These are phyloP conservation scores for Trichophyton mentagrophytes DNA, from an alignment of 2,329 filamentous ascomycete species.

Conservation along the genomic window DNA sequence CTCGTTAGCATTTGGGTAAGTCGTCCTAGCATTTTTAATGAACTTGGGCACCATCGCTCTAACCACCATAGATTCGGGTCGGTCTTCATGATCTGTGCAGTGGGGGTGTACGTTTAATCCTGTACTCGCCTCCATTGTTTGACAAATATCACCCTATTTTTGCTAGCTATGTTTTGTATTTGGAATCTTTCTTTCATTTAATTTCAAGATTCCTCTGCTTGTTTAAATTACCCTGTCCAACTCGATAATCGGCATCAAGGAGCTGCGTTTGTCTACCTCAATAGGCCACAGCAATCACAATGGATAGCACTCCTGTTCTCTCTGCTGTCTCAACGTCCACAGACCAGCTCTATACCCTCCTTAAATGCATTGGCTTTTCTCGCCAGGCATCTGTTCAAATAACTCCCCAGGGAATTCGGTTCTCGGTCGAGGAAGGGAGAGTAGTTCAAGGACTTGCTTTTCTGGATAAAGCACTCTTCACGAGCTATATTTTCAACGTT, in stretches of 20 bases:
- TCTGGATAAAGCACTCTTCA: slow-evolving; percentile 79
- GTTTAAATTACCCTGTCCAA: background rate
- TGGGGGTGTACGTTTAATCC: slow-evolving; percentile 84
- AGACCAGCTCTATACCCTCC: slow-evolving; percentile 46
- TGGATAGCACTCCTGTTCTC: slow-evolving; percentile 31
- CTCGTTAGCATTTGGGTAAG: slow-evolving; percentile 80
- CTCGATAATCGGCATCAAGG: background rate
- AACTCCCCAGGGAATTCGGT: slow-evolving; percentile 69
- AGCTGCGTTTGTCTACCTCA: background rate
- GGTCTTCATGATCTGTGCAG: slow-evolving; percentile 97
- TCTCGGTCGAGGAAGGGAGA: slow-evolving; percentile 75
- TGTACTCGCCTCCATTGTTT: background rate
- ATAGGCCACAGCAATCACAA: background rate
- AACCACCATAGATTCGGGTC: slow-evolving; percentile 59
- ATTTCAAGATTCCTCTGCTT: background rate
- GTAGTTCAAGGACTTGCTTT: slow-evolving; percentile 87
- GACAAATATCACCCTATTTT: background rate
- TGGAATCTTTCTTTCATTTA: background rate
- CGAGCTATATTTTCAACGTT: slow-evolving; percentile 60
- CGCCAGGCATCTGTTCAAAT: slow-evolving; percentile 57
- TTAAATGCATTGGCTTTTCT: slow-evolving; percentile 50
- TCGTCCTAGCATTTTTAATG: slow-evolving; percentile 8
- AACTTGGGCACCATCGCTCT: slow-evolving; percentile 10
- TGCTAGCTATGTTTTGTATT: background rate
- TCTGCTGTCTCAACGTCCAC: slow-evolving; percentile 50